Evolutionary conservation across 2,329 filamentous ascomycete species (phyloP).

Genomic region (Diaporthe capsici): DNA sequence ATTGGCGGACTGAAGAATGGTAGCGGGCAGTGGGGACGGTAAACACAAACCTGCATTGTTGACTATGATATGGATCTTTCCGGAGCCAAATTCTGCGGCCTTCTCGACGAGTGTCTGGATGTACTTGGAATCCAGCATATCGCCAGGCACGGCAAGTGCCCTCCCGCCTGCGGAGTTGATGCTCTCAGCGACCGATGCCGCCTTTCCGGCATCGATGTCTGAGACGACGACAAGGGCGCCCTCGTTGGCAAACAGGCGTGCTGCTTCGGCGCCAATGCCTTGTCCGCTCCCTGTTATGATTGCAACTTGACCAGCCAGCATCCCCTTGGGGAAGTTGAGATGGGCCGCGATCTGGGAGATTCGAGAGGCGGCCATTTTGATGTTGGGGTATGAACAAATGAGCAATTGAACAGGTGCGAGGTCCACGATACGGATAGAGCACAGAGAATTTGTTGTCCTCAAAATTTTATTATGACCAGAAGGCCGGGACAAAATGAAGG

Average conservation of each 20-base stretch:
- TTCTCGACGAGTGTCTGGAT: conserved; percentile 79
- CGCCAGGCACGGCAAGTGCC: conserved; percentile 81
- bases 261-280: conserved; percentile 89
- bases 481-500: not conserved
- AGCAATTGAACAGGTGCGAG: not conserved
- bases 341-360: conserved; percentile 81
- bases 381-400: not conserved
- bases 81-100: conserved; percentile 83
- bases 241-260: conserved; percentile 87
- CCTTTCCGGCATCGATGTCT: conserved; percentile 85
- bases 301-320: conserved; percentile 84
- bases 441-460: no score
- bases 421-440: not conserved
- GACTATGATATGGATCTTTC: conserved; percentile 92
- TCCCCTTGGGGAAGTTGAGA: conserved; percentile 84
- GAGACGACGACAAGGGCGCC: conserved; percentile 87
- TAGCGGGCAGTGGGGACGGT: no score
- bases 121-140: conserved; percentile 81
- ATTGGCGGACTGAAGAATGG: not conserved
- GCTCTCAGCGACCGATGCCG: conserved; percentile 73
- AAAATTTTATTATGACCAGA: not conserved
- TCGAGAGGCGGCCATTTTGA: conserved; percentile 66
- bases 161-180: conserved; percentile 78
- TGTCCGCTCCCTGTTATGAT: conserved; percentile 91
- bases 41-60: conserved; percentile 78